A percentile compares a stretch with the other conserved stretches of the same genome.
Evolutionary conservation across 768 basidiomycete species (phyloP).

Genomic region (Piloderma croceum): DNA sequence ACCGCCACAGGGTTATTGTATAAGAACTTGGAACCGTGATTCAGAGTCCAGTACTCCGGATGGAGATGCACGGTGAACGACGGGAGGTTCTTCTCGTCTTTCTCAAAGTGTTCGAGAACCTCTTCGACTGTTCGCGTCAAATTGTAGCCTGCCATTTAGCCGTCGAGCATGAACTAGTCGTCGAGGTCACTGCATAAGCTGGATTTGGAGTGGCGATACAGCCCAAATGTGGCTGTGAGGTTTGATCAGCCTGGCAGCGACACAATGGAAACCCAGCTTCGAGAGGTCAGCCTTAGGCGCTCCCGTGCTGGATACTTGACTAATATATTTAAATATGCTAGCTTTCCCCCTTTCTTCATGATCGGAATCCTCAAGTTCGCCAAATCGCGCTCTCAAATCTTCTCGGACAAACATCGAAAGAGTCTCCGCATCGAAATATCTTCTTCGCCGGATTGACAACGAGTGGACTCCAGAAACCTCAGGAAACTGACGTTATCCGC

Average conservation of each 20-base stretch:
- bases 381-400: conserved; percentile 83
- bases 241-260: too few species aligned
- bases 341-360: conserved; percentile 80
- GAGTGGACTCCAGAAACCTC: conserved; percentile 51
- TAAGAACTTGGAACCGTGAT: conserved; percentile 74
- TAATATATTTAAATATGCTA: conserved; percentile 29
- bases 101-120: conserved; percentile 56
- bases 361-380: conserved; percentile 82
- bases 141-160: conserved; percentile 67
- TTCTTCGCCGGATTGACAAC: conserved; percentile 62
- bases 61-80: conserved; percentile 78
- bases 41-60: conserved; percentile 77
- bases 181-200: too few species aligned
- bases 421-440: conserved; percentile 64
- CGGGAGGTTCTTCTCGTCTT: conserved; percentile 49
- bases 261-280: conserved; percentile 36
- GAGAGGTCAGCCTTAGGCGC: conserved; percentile 29
- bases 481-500: conserved; percentile 64
- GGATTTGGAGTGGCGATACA: too few species aligned
- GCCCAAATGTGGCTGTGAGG: too few species aligned
- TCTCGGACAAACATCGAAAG: conserved; percentile 69
- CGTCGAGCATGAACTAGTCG: conserved; percentile 17
- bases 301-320: background rate
- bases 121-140: conserved; percentile 57
- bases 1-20: conserved; percentile 75